A percentile compares a stretch with the other conserved stretches of the same genome.
Conservation (phyloP, 2,329 filamentous ascomycete genomes). For the Nemania serpens region DNA sequence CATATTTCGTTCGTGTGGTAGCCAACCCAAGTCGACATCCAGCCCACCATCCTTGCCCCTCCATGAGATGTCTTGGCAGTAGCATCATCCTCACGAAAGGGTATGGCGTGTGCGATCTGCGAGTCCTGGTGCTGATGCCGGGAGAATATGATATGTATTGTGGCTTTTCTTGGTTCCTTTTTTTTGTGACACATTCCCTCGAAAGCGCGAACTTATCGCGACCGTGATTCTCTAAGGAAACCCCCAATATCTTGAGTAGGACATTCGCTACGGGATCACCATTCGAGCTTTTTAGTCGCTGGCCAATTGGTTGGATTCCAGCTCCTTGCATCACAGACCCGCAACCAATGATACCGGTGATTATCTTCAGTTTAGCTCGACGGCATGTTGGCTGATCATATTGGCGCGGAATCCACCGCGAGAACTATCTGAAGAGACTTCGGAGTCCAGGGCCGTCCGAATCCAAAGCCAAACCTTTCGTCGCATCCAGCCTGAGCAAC, state of each 20-base stretch:
- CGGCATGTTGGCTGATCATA: constrained; percentile 52
- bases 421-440: constrained; percentile 16
- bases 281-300: constrained; percentile 44
- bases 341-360: constrained; percentile 43
- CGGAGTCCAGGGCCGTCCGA: constrained; percentile 26
- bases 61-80: constrained; percentile 22
- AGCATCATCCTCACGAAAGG: constrained; percentile 17
- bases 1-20: constrained; percentile 6
- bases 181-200: constrained; percentile 15
- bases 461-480: constrained; percentile 45
- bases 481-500: constrained; percentile 52
- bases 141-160: background rate
- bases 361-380: constrained; percentile 56
- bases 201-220: constrained; percentile 13
- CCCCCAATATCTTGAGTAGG: constrained; percentile 57
- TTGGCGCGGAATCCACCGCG: constrained; percentile 45
- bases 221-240: constrained; percentile 52
- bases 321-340: constrained; percentile 34
- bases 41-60: constrained; percentile 7
- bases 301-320: background rate
- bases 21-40: constrained; percentile 10
- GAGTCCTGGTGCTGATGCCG: background rate
- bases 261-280: constrained; percentile 53
- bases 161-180: background rate
- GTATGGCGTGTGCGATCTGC: background rate